These are phyloP conservation scores for Apiotrichum mycotoxinovorans DNA, from an alignment of 1,284 basidiomycete genomes.

Conservation along the genomic window DNA sequence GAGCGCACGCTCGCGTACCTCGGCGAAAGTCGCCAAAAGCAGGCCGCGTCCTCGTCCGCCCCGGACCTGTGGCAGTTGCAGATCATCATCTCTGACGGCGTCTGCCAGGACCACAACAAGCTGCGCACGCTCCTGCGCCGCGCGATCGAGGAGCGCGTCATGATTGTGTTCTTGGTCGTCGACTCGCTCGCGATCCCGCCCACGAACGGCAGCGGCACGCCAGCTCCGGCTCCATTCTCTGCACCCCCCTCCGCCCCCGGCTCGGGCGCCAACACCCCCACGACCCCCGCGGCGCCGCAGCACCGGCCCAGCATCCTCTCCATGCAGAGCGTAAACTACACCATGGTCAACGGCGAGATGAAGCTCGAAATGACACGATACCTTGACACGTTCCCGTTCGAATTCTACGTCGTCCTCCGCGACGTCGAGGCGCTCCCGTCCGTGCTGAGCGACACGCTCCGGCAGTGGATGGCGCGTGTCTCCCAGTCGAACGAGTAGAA, in stretches of 20 bases:
- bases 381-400: slow-evolving; percentile 95
- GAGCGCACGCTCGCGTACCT: slow-evolving; percentile 76
- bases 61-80: slow-evolving; percentile 92
- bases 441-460: slow-evolving; percentile 82
- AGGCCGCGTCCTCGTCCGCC: slow-evolving; percentile 58
- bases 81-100: slow-evolving; percentile 98
- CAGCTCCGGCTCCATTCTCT: slow-evolving; percentile 29
- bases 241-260: slow-evolving; percentile 16
- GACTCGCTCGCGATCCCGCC: slow-evolving; percentile 63
- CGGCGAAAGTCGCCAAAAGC: slow-evolving; percentile 67
- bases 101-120: slow-evolving; percentile 91
- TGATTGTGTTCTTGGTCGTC: slow-evolving; percentile 95
- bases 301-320: slow-evolving; percentile 62
- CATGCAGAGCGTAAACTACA: slow-evolving; percentile 90
- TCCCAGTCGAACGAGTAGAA: slow-evolving; percentile 46
- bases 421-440: slow-evolving; percentile 89
- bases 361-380: slow-evolving; percentile 87
- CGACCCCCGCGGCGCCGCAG: slow-evolving; percentile 4
- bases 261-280: slow-evolving; percentile 13
- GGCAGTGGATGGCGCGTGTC: slow-evolving; percentile 63
- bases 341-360: slow-evolving; percentile 75
- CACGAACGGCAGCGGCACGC: not conserved
- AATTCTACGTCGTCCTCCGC: slow-evolving; percentile 91
- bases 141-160: slow-evolving; percentile 85
- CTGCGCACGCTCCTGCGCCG: slow-evolving; percentile 75